These are phyloP conservation scores for Colletotrichum sp. DNA, from an alignment of 2,329 filamentous ascomycete genomes.

Conservation along the genomic window DNA sequence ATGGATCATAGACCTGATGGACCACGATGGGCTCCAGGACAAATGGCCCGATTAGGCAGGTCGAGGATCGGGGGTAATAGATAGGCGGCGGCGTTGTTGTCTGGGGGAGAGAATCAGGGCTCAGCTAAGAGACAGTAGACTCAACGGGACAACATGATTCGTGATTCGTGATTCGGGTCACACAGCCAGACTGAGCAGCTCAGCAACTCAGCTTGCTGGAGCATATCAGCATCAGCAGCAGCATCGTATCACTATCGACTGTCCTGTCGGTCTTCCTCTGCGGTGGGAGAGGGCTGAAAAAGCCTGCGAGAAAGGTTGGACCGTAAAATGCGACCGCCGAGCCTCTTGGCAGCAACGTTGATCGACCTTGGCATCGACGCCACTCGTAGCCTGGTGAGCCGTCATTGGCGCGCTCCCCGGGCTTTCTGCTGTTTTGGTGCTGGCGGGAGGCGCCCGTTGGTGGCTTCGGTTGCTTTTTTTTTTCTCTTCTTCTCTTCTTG, in stretches of 20 bases:
- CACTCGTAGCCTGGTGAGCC: neutral
- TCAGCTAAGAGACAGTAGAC: neutral
- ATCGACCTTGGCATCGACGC: slow-evolving; percentile 22
- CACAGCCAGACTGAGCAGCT: neutral
- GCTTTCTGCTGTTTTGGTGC: slow-evolving; percentile 5
- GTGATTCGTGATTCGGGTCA: neutral
- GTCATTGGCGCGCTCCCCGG: slow-evolving; percentile 13
- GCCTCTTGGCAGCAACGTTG: slow-evolving; percentile 15
- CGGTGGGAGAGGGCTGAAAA: neutral
- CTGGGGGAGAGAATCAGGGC: neutral
- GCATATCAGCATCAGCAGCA: neutral
- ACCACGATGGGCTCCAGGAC: slow-evolving; percentile 10
- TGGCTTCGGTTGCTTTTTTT: neutral
- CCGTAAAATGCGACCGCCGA: slow-evolving; percentile 10
- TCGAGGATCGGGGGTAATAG: slow-evolving; percentile 1
- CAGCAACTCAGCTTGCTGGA: neutral
- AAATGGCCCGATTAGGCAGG: slow-evolving; percentile 22
- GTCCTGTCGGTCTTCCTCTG: neutral
- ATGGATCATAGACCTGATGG: slow-evolving; percentile 11
- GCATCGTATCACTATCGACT: neutral
- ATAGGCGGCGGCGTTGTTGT: slow-evolving; percentile 6
- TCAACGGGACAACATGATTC: neutral
- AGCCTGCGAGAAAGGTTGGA: neutral
- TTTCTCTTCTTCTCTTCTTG: neutral
- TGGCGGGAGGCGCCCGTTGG: slow-evolving; percentile 6